Conservation (phyloP, 225 moss, liverwort and hornwort species). For the Asterella californica region DNA sequence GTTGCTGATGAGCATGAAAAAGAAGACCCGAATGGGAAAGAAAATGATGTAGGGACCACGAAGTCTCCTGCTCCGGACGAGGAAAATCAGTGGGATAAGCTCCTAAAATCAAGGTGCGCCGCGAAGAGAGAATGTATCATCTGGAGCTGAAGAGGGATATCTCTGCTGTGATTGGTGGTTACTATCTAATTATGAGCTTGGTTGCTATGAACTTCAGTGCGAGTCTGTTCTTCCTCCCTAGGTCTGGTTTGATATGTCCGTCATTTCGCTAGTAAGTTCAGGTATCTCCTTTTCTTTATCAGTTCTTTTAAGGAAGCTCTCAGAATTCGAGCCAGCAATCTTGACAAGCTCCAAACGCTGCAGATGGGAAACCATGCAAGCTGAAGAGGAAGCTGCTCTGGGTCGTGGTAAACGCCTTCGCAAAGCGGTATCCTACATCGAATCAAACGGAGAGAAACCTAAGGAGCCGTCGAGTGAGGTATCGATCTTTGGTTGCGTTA, state of each 20-base stretch:
- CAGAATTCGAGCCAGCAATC: not conserved
- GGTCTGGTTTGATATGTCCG: not conserved
- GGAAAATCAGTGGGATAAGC: constrained; percentile 71
- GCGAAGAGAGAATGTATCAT: not conserved
- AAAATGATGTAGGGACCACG: constrained; percentile 31
- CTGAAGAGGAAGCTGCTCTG: constrained; percentile 51
- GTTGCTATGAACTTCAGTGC: not conserved
- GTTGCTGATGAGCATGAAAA: constrained; percentile 43
- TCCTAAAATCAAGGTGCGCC: constrained; percentile 59
- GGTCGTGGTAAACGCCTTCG: constrained; percentile 63
- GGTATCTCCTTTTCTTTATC: not conserved
- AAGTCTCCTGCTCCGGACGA: constrained; percentile 38
- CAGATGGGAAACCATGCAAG: constrained; percentile 79
- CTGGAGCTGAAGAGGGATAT: not conserved
- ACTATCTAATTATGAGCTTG: not conserved
- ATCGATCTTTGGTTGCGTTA: constrained; percentile 12
- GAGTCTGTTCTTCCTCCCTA: not conserved
- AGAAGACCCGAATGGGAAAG: constrained; percentile 44
- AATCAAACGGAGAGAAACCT: constrained; percentile 53
- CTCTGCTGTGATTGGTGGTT: not conserved
- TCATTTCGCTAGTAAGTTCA: not conserved
- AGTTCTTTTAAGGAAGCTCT: not conserved
- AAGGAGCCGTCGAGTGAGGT: constrained; percentile 59
- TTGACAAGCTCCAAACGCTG: not conserved
- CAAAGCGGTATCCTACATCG: constrained; percentile 47